Evolutionary conservation across 257 asterid species (phyloP).

Genomic region (Rhazya stricta): DNA sequence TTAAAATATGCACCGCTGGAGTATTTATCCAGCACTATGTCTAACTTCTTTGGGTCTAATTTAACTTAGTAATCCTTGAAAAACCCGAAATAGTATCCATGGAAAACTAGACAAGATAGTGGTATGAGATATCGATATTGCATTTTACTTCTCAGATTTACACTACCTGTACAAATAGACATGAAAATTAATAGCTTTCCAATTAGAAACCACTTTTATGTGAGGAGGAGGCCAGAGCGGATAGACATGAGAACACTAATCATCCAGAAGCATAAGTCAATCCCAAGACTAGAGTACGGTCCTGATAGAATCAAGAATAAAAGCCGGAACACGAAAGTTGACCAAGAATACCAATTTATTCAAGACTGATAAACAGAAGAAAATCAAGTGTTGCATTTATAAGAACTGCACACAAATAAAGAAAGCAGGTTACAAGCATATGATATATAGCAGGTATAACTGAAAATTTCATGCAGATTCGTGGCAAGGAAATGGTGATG

Average conservation of each 20-base stretch:
- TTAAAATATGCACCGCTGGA: background rate
- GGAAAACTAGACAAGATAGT: background rate
- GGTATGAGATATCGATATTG: no score
- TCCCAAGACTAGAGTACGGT: background rate
- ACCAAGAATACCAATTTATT: background rate
- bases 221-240: background rate
- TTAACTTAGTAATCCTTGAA: background rate
- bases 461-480: slow-evolving; percentile 1
- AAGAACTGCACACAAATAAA: background rate
- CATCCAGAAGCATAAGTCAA: background rate
- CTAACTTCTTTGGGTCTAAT: background rate
- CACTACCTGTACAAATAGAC: background rate
- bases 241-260: slow-evolving; percentile 4
- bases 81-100: background rate
- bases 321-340: background rate
- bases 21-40: background rate
- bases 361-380: background rate
- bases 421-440: background rate
- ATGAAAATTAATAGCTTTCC: background rate
- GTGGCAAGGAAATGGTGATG: background rate
- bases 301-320: background rate
- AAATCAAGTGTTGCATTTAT: background rate
- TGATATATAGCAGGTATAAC: background rate
- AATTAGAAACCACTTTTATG: background rate
- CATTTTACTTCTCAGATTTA: background rate